Evolutionary conservation across 805 yeast species (phyloP), one percentile per base, ranked within the genome.

Genomic region (Myxozyma geophila): DNA sequence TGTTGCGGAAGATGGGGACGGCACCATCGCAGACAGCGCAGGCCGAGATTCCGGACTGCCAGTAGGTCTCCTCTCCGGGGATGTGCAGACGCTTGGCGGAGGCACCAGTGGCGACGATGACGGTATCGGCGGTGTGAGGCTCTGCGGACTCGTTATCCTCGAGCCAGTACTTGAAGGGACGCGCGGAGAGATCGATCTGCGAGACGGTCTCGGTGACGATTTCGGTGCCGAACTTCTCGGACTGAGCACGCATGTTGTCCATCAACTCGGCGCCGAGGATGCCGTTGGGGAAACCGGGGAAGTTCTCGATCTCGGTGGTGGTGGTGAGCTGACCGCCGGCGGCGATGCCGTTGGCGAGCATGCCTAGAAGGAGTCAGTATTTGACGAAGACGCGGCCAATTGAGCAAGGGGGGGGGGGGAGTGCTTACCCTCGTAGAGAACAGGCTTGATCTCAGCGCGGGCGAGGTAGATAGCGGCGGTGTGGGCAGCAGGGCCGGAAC

Each of bases 1-100:
- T 89, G 83, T 95, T 89, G 83, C 98, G 90, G 83, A 95, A 95
- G 72, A 95, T 92, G 72, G 99, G 99, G 55, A 95, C 96, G 40
- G 99, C 99, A 79, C 99, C 99, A 77, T 95, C 99, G 81, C 99
- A 95, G 67, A 95, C 99, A 47, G 99, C 99, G 83, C 99, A 95
- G 17, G 99, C 99, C 71, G 97, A 90, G 71, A 95, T 95, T 78
- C 99, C 99, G 77, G 88, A 89, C 82, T 95, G 99, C 99, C 99
- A 95, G 85, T 95, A 95, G 41, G 84, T 83, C 70, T 95, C 98
- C 81, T 95, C 99, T 73, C 99, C 99, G 64, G 98, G 97, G 67
- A 95, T 81, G 75, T 84, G 79, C 80, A 95, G 83, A 82, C 99
- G 90, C 83, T 88, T 91, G 64, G 99, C 99, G 47, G 96, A 88